These are phyloP conservation scores for Phytophthora idaei DNA, from an alignment of 352 stramenopile genomes.

Conservation along the genomic window DNA sequence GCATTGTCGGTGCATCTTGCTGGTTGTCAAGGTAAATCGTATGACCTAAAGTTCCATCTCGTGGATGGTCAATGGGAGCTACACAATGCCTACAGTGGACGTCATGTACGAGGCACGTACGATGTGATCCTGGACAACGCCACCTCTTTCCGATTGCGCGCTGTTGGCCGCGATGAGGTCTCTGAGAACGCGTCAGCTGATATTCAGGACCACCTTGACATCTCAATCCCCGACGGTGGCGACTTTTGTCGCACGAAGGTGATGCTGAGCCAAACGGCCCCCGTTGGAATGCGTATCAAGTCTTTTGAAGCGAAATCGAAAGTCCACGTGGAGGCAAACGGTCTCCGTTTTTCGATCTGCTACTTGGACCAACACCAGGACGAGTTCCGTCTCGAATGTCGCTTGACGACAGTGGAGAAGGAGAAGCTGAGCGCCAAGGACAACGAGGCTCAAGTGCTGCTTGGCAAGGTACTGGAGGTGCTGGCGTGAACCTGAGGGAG, in stretches of 20 bases:
- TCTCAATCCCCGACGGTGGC: constrained; percentile 20
- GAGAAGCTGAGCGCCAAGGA: constrained; percentile 21
- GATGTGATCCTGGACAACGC: constrained; percentile 43
- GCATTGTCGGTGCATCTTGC: constrained; percentile 36
- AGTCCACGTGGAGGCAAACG: constrained; percentile 25
- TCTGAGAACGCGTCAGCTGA: constrained; percentile 11
- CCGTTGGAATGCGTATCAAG: constrained; percentile 30
- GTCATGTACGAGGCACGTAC: constrained; percentile 32
- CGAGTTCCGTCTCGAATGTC: constrained; percentile 46
- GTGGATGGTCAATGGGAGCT: constrained; percentile 42
- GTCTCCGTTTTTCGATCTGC: constrained; percentile 29
- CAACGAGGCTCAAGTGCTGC: constrained; percentile 32
- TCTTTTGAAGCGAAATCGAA: constrained; percentile 29
- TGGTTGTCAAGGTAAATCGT: constrained; percentile 11
- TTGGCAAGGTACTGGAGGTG: constrained; percentile 38
- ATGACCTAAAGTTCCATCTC: constrained; percentile 51
- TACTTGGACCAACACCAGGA: constrained; percentile 34
- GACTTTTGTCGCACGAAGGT: constrained; percentile 37
- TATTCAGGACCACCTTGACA: constrained; percentile 30
- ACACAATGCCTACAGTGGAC: constrained; percentile 11
- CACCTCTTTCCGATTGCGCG: constrained; percentile 39
- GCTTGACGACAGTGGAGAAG: constrained; percentile 23
- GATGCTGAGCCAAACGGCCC: constrained; percentile 14
- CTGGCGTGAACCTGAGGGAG: constrained; percentile 18
- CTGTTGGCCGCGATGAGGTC: constrained; percentile 25